Conservation (phyloP, 2,329 filamentous ascomycete species). For the Endoconidiophora laricicola region DNA sequence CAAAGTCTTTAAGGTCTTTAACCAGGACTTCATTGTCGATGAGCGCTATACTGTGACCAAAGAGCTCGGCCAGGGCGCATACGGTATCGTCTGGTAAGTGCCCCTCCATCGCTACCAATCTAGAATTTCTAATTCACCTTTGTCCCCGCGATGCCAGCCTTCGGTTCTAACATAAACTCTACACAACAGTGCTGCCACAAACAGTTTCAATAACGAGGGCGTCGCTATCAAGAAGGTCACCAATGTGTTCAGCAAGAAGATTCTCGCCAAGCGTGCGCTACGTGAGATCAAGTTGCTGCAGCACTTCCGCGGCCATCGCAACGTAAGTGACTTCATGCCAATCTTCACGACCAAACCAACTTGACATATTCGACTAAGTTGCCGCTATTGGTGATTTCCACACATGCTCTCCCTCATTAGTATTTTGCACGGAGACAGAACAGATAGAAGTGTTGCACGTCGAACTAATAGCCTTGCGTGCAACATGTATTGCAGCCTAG, state of each 20-base stretch:
- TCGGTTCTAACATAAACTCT: conserved; percentile 4
- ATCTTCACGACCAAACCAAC: no score
- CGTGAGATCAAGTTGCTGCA: conserved; percentile 97
- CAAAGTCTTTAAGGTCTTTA: conserved; percentile 98
- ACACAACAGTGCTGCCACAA: conserved; percentile 62
- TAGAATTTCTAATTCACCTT: not conserved
- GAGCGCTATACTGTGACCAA: conserved; percentile 98
- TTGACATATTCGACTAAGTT: no score
- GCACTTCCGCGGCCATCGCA: conserved; percentile 84
- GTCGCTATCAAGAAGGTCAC: conserved; percentile 99
- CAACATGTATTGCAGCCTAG: no score
- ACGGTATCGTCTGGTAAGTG: conserved; percentile 88
- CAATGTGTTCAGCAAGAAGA: conserved; percentile 99
- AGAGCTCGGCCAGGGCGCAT: conserved; percentile 93
- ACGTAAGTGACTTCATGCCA: conserved; percentile 36
- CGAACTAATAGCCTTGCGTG: no score
- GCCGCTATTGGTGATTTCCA: no score
- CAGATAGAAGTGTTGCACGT: no score
- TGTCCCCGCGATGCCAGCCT: not conserved
- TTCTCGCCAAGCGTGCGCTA: conserved; percentile 90
- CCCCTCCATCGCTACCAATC: not conserved
- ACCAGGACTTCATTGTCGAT: conserved; percentile 97
- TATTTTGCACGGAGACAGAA: no score
- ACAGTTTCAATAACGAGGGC: conserved; percentile 77
- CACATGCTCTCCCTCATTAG: no score